Conservation (phyloP, 2,329 filamentous ascomycete genomes). For the Fusarium metavorans region DNA sequence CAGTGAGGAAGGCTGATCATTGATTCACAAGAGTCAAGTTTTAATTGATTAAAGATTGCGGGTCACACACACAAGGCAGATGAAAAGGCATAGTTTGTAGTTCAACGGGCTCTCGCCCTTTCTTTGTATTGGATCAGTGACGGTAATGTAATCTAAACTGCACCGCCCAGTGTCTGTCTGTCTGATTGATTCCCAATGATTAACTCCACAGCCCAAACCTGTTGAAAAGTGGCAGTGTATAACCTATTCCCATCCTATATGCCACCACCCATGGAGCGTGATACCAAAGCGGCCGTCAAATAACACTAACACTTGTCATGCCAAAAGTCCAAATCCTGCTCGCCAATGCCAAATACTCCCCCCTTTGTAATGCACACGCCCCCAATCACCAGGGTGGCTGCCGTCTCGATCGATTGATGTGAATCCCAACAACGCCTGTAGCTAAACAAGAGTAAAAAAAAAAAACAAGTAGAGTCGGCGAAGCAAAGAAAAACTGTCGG, state of each 20-base stretch:
- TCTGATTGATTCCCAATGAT: slow-evolving; percentile 22
- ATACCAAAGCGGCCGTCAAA: slow-evolving; percentile 32
- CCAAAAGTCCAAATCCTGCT: slow-evolving; percentile 13
- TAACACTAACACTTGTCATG: slow-evolving; percentile 29
- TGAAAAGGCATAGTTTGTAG: background rate
- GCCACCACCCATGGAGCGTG: slow-evolving; percentile 23
- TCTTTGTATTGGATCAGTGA: slow-evolving; percentile 14
- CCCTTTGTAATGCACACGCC: slow-evolving; percentile 34
- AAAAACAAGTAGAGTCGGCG: slow-evolving; percentile 13
- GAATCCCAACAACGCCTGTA: slow-evolving; percentile 27
- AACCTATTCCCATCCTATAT: slow-evolving; percentile 30
- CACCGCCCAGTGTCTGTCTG: slow-evolving; percentile 3
- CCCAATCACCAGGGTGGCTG: slow-evolving; percentile 17
- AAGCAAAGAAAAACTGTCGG: slow-evolving; percentile 37
- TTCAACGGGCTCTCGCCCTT: slow-evolving; percentile 10
- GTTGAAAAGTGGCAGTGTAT: slow-evolving; percentile 40
- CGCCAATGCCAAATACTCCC: slow-evolving; percentile 11
- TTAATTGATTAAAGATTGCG: background rate
- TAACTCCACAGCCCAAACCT: slow-evolving; percentile 34
- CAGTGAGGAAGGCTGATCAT: slow-evolving; percentile 22
- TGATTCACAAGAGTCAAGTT: background rate
- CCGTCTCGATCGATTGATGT: slow-evolving; percentile 31
- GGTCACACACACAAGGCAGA: background rate
- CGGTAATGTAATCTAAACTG: slow-evolving; percentile 11
- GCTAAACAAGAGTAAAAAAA: slow-evolving; percentile 10